Base-by-base conservation (phyloP, 176 grass and related monocot species). In the Oryza australiensis region DNA sequence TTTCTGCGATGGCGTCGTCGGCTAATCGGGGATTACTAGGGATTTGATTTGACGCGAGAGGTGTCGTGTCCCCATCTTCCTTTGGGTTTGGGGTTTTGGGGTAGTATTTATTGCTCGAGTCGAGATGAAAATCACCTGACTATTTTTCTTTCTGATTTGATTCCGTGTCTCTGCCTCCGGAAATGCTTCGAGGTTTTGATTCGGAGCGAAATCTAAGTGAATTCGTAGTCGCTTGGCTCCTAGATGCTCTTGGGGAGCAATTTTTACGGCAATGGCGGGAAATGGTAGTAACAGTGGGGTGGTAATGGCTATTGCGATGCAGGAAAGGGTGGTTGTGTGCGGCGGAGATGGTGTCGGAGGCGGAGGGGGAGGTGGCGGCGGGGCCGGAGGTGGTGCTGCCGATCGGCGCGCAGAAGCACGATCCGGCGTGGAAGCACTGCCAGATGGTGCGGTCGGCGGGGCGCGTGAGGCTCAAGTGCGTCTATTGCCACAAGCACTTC, bases 381-480 rank as follows among this genome's bases (percentile, higher is more conserved):
- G 64, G 23, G 8, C 67, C 45, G 11, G 90, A 73, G 87, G 92
- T 88, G 64, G 75, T 93, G 15, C 68, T 98, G 59, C 93, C 80
- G 22, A 93, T 98, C 32, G 85, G 93, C 35, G 85, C 92, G 68
- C 92, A 91, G 85, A 98, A 98, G 84, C 92, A 98, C 59, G 95
- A 98, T 62, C 95, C 92, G 2, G 93, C 90, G 75, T 98, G 95
- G 95, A 98, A 90, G 82, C 92, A 98, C 60, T 98, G 92, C 84
- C 72, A 89, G 29, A 86, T 95, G 92, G 89, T 98, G 66, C 88
- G 92, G 32, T 73, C 85, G 28, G 92, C 82, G 0, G 95, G 91
- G 3, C 86, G 92, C 28, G 78, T 88, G 20, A 79, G 84, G 42
- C 95, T 98, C 41, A 95, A 86, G 74, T 98, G 95, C 89, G 46